Percentiles rank a stretch among this genome's conserved stretches.
These are phyloP conservation scores for Laguncularia racemosa DNA, from an alignment of 345 rosid genomes.

Conservation along the genomic window DNA sequence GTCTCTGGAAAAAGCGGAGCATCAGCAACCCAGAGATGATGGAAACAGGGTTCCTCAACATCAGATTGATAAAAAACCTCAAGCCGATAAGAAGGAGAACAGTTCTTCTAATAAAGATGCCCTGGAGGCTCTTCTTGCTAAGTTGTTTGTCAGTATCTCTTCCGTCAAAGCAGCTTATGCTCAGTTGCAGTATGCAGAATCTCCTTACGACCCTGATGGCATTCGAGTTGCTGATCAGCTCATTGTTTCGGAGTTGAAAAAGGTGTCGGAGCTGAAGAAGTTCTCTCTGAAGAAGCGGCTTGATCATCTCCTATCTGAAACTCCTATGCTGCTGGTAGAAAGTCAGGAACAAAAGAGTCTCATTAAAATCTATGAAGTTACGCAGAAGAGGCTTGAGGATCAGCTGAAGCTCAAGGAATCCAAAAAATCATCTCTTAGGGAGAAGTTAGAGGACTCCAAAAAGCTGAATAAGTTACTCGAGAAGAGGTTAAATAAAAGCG, in stretches of 20 bases:
- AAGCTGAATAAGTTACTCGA: conserved; percentile 37
- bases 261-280: conserved; percentile 60
- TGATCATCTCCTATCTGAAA: conserved; percentile 41
- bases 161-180: conserved; percentile 80
- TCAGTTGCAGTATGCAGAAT: conserved; percentile 79
- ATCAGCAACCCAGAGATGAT: neutral
- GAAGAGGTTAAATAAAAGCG: conserved; percentile 45
- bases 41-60: neutral
- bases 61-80: neutral
- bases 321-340: conserved; percentile 64
- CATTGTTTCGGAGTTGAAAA: conserved; percentile 57
- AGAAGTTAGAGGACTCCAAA: conserved; percentile 26
- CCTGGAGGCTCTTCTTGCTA: conserved; percentile 57
- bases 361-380: conserved; percentile 74
- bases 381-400: conserved; percentile 48
- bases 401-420: conserved; percentile 36
- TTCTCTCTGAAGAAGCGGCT: conserved; percentile 49
- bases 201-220: conserved; percentile 57
- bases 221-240: conserved; percentile 72
- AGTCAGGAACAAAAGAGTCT: conserved; percentile 83
- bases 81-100: neutral
- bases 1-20: neutral
- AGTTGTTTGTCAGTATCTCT: conserved; percentile 69
- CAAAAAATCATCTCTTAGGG: conserved; percentile 22
- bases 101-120: conserved; percentile 20